Percentiles rank a stretch among this genome's conserved stretches.
Conservation (phyloP, 2,329 filamentous ascomycete genomes). For the Coniella vitis region DNA sequence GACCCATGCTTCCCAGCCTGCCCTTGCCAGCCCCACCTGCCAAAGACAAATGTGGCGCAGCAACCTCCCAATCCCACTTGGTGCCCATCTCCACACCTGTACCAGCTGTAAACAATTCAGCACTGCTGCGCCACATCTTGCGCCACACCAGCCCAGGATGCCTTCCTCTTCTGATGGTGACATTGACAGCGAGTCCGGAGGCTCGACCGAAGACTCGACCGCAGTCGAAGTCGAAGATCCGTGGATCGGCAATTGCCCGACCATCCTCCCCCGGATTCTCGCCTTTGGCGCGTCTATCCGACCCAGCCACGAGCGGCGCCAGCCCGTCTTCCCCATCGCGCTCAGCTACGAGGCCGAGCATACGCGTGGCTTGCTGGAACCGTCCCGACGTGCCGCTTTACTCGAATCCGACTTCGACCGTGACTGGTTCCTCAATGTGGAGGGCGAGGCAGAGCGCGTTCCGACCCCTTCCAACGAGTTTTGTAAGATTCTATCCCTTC, state of each 20-base stretch:
- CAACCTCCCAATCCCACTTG: not conserved
- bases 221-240: too few species aligned
- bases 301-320: not conserved
- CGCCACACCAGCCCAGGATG: not conserved
- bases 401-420: not conserved
- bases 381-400: not conserved
- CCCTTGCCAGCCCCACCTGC: not conserved
- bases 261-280: too few species aligned
- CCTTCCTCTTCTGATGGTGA: not conserved
- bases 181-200: too few species aligned
- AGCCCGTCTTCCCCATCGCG: not conserved
- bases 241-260: too few species aligned
- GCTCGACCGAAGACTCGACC: too few species aligned
- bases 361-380: not conserved
- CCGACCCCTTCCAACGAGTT: too few species aligned
- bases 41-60: not conserved
- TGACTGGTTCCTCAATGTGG: too few species aligned
- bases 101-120: not conserved
- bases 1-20: not conserved
- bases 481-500: too few species aligned
- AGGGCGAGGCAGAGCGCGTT: too few species aligned
- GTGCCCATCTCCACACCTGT: too few species aligned
- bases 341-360: not conserved
- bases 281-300: not conserved
- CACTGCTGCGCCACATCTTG: not conserved